Conservation (phyloP, 257 asterid species). For the Solanum dulcamara region DNA sequence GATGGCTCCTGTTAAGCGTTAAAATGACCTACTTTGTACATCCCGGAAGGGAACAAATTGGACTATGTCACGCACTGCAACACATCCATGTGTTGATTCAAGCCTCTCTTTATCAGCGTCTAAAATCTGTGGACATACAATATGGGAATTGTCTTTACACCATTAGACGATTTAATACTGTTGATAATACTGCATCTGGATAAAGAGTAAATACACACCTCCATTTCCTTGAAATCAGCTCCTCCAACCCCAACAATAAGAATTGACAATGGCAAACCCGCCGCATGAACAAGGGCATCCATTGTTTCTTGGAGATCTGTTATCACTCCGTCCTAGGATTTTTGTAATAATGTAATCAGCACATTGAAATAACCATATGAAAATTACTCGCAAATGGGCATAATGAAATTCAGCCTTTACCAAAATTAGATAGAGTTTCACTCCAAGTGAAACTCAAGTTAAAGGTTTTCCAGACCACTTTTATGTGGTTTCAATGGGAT, state of each 20-base stretch:
- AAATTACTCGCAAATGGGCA: neutral
- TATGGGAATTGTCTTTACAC: neutral
- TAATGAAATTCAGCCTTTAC: neutral
- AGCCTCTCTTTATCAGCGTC: slow-evolving; percentile 92
- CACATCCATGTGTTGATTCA: slow-evolving; percentile 75
- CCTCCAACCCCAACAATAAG: slow-evolving; percentile 98
- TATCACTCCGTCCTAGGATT: slow-evolving; percentile 81
- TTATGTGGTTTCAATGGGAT: neutral
- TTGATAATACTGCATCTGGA: neutral
- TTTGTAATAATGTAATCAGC: neutral
- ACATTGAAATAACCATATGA: neutral
- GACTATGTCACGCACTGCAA: slow-evolving; percentile 93
- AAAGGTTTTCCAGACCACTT: neutral
- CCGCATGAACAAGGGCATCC: slow-evolving; percentile 85
- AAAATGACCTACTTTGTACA: slow-evolving; percentile 56
- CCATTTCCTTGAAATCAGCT: slow-evolving; percentile 98
- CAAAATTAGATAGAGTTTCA: neutral
- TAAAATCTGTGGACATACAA: slow-evolving; percentile 40
- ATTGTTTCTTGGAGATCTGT: slow-evolving; percentile 98
- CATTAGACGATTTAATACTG: neutral
- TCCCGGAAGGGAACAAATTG: slow-evolving; percentile 93
- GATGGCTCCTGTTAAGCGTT: neutral
- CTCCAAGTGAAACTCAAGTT: neutral
- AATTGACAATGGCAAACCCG: slow-evolving; percentile 92
- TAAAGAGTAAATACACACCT: slow-evolving; percentile 35